phyloP scores from a whole-genome alignment of 345 rosid genomes.

The Xanthoceras sorbifolium region DNA sequence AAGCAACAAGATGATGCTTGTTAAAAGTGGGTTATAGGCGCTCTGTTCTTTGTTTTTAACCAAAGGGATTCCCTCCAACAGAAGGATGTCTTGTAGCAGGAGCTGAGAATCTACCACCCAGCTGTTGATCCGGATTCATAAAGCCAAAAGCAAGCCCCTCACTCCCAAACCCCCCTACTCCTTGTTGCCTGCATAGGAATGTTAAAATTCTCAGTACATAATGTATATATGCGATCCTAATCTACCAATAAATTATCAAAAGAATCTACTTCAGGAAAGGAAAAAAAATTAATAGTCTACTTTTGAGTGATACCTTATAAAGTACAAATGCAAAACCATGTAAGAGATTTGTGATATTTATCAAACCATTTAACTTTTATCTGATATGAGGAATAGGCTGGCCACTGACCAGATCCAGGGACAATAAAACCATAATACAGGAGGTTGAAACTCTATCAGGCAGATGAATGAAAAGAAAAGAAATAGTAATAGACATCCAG shows the following conservation, averaged over 20 bases:
- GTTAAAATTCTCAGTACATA: neutral
- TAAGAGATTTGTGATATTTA: neutral
- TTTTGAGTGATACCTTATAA: neutral
- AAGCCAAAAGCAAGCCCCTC: conserved; percentile 40
- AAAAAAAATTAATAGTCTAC: neutral
- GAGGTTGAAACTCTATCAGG: neutral
- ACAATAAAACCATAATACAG: neutral
- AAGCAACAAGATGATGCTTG: conserved; percentile 50
- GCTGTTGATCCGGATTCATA: conserved; percentile 47
- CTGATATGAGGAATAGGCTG: neutral
- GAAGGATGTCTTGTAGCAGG: conserved; percentile 45
- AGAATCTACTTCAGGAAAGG: neutral
- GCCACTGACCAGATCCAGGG: neutral
- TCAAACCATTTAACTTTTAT: neutral
- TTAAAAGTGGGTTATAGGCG: conserved; percentile 7
- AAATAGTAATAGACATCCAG: neutral
- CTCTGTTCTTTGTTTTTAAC: conserved; percentile 33
- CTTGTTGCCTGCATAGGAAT: conserved; percentile 40
- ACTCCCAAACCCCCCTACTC: conserved; percentile 36
- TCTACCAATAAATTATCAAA: neutral
- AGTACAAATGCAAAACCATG: neutral
- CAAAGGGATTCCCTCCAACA: conserved; percentile 74
- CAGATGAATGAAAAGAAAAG: neutral
- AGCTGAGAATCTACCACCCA: conserved; percentile 43
- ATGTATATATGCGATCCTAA: neutral